Evolutionary conservation across 169 alveolate genomes (phyloP), one percentile per base, ranked within the genome.

Genomic region (Plasmodium cynomolgi): DNA sequence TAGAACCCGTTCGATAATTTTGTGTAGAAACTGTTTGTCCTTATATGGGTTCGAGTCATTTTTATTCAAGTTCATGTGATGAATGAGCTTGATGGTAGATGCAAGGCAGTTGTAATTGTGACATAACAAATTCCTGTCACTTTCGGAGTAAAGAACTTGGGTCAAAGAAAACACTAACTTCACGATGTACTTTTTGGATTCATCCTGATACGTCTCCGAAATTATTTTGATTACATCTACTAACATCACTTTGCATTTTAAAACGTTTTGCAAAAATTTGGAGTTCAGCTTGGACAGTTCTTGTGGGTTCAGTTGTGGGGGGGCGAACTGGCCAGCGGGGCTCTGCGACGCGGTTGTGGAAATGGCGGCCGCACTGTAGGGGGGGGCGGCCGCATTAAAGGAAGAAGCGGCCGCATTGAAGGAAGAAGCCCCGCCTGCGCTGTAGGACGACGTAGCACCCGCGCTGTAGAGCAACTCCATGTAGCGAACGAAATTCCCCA

Each of bases 31-130:
- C 47, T 34, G 56, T n/a, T 56, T 79, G 17, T 88, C 90, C 17
- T 79, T 88, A 39, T 88, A 88, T 15, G 94, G 94, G 47, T 88
- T 88, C 13, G 75, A 79, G 31, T 79, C 75, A 58, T 77, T 79
- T 4, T 77, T 79, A 39, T 77, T 81, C 33, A 88, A n/a, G 31
- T 77, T 56, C 94, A 88, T 88, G 73, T 88, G 94, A 58, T 79
- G 83, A n/a, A 88, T 79, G 17, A 88, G 50, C 33, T 79, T 77
- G 41, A 88, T 88, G 31, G 90, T 88, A 31, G 94, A 50, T 13
- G 94, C 71, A 56, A 88, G 72, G 33, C 94, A 88, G 33, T 88
- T 88, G 37, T 88, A 88, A 58, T 88, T 88, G 47, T 88, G 94
- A 17, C 94, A 88, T 33, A 88, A 3, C 7, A 88, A 34, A 3